Base-by-base conservation (phyloP, 2,329 filamentous ascomycete genomes). In the Ophiostoma fasciatum region DNA sequence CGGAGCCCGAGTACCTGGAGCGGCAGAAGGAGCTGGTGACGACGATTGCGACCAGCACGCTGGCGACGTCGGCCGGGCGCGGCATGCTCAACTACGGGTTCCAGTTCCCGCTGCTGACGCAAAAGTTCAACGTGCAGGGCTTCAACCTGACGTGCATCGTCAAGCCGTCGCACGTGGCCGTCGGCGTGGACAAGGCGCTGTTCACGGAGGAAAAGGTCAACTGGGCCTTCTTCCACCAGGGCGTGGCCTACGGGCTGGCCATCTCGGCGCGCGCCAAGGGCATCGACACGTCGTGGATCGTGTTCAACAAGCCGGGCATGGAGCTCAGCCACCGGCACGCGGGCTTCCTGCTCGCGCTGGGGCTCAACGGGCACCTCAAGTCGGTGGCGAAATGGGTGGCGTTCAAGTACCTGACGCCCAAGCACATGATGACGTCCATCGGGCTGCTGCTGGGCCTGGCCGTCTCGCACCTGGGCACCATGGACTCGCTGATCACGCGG, bases 351-450 rank as follows among this genome's bases (percentile, higher is more conserved):
- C 66, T 98, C 1, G 90, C 85, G 5, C 66, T 98, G 5, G 90
- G 90, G 4, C 63, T 98, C 18, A 94, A 94, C 48, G 92, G 90
- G 0, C 92, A 98, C 58, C 63, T 98, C n/a, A 90, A 83, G 47
- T 80, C 76, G 7, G 71, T 98, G 20, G 90, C 90, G 3, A 96
- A 96, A 61, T 98, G 90, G 88, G 79, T 98, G 29, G 88, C 87
- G 8, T 98, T 96, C 68, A 96, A 94, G 52, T 98, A 98, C 48
- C 64, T 98, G n/a, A 98, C 90, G 0, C 88, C 90, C 2, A 98
- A 98, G 51, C 92, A 98, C 56, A 93, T 87, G 19, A 98, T 98
- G 90, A 96, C 90, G 18, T 96, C 90, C 1, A 88, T 98, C 37
- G 90, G 90, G 9, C 64, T 98, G n/a, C 66, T 98, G 4, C 66